phyloP scores from a whole-genome alignment of 2,329 filamentous ascomycete species.

The Celoporthe dispersa region DNA sequence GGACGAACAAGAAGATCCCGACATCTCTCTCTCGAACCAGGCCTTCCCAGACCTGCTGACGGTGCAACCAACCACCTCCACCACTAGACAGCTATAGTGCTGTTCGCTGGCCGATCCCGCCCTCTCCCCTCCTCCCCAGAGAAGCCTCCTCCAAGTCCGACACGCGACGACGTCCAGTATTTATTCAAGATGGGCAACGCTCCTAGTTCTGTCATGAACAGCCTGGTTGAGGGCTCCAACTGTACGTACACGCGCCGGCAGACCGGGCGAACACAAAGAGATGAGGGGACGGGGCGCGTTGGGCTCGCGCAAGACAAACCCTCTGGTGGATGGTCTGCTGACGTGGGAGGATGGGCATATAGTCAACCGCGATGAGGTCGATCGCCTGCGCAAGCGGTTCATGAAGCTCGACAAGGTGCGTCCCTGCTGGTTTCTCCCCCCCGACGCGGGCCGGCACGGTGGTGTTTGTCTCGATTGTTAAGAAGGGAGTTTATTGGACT shows the following conservation, averaged over 20 bases:
- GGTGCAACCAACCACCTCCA: not conserved
- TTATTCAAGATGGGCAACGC: constrained; percentile 66
- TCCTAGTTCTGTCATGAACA: constrained; percentile 80
- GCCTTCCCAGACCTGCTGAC: not conserved
- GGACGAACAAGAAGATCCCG: not conserved
- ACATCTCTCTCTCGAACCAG: not conserved
- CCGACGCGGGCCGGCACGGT: no score
- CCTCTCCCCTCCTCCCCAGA: not conserved
- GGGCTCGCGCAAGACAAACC: not conserved
- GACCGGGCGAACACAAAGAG: not conserved
- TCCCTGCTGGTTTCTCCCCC: constrained; percentile 14
- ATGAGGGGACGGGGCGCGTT: no score
- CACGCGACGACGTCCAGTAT: not conserved
- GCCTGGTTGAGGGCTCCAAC: constrained; percentile 95
- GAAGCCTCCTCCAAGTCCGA: constrained; percentile 7
- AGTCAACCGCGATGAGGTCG: constrained; percentile 98
- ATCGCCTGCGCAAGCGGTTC: constrained; percentile 92
- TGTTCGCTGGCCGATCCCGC: not conserved
- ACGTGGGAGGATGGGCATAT: constrained; percentile 21
- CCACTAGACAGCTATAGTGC: not conserved
- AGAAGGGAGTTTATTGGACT: constrained; percentile 10
- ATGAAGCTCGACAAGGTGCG: constrained; percentile 98
- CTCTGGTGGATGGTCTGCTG: constrained; percentile 1
- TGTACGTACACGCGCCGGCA: constrained; percentile 57
- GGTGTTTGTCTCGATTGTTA: not conserved